Evolutionary conservation across 768 basidiomycete genomes (phyloP).

Genomic region (Pleurotus platypus): DNA sequence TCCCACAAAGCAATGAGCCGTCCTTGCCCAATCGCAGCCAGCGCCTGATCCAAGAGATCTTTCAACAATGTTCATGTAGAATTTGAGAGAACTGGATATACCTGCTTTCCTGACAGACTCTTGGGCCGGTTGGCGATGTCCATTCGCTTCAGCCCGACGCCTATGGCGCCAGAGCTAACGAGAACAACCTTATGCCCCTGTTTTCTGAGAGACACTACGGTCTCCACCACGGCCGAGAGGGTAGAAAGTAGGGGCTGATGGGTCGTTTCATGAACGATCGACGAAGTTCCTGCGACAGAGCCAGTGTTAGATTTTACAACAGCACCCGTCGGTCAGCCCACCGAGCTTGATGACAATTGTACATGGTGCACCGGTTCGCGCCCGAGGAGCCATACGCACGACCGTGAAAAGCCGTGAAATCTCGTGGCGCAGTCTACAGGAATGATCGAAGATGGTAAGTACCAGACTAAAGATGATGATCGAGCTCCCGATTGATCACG

Average conservation of each 20-base stretch:
- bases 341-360: constrained; percentile 89
- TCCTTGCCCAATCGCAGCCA: constrained; percentile 97
- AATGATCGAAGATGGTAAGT: too few species aligned
- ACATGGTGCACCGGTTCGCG: constrained; percentile 32
- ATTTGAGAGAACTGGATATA: constrained; percentile 28
- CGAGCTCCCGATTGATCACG: too few species aligned
- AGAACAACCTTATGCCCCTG: constrained; percentile 93
- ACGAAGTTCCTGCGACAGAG: constrained; percentile 73
- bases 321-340: constrained; percentile 24
- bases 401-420: background rate
- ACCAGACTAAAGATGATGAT: too few species aligned
- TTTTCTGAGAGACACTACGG: constrained; percentile 70
- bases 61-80: background rate
- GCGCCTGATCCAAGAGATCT: constrained; percentile 53
- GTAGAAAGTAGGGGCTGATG: constrained; percentile 90
- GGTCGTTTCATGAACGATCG: constrained; percentile 92
- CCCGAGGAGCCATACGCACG: constrained; percentile 10
- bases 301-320: constrained; percentile 12
- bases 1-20: constrained; percentile 96
- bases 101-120: constrained; percentile 88
- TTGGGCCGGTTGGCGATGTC: constrained; percentile 75
- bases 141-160: constrained; percentile 93
- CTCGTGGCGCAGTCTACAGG: too few species aligned
- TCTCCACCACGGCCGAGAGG: constrained; percentile 89
- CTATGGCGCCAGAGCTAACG: constrained; percentile 97